Percentiles rank a stretch among this genome's conserved stretches.
These are phyloP conservation scores for Lasiosphaeriaceae sp. DNA, from an alignment of 495 filamentous ascomycete species.

Conservation along the genomic window DNA sequence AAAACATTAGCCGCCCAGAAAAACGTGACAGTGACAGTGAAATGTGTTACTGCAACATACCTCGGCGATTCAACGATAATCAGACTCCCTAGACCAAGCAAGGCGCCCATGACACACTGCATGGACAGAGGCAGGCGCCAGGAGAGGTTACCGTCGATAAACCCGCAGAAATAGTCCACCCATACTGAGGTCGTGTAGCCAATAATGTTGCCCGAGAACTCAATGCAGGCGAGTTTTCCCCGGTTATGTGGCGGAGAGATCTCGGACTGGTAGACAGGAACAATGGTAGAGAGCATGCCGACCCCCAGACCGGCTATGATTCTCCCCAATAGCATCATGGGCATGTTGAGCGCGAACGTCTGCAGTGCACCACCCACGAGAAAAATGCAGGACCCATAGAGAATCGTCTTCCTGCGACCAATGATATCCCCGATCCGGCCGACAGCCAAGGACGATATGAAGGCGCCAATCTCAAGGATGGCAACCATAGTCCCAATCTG, in stretches of 20 bases:
- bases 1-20: slow-evolving; percentile 10
- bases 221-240: slow-evolving; percentile 93
- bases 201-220: slow-evolving; percentile 94
- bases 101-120: slow-evolving; percentile 88
- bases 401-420: slow-evolving; percentile 82
- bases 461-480: slow-evolving; percentile 89
- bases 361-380: slow-evolving; percentile 86
- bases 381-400: slow-evolving; percentile 91
- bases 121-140: slow-evolving; percentile 90
- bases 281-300: slow-evolving; percentile 91
- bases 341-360: slow-evolving; percentile 72
- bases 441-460: slow-evolving; percentile 85
- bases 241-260: slow-evolving; percentile 96
- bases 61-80: slow-evolving; percentile 95
- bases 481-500: slow-evolving; percentile 95
- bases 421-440: slow-evolving; percentile 89
- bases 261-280: slow-evolving; percentile 96
- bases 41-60: slow-evolving; percentile 44
- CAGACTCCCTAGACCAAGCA: slow-evolving; percentile 80
- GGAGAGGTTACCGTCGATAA: slow-evolving; percentile 75
- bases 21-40: too few species aligned
- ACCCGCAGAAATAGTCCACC: slow-evolving; percentile 97
- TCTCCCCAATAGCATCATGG: slow-evolving; percentile 89
- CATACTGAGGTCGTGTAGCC: slow-evolving; percentile 96
- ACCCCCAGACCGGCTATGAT: slow-evolving; percentile 92